Conservation (phyloP, 2,329 filamentous ascomycete genomes). For the Stemphylium beticola region DNA sequence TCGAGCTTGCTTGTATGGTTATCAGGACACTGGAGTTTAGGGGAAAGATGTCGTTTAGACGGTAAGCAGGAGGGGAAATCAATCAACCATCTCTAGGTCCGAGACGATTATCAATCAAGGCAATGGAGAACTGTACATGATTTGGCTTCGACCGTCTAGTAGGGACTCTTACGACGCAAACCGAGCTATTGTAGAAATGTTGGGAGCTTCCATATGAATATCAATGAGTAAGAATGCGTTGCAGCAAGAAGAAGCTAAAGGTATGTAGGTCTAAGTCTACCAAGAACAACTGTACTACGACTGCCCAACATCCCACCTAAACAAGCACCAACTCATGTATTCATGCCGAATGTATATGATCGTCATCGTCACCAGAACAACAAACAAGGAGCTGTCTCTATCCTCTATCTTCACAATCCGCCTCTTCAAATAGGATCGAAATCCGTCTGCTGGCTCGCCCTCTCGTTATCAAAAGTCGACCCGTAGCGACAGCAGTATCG, state of each 20-base stretch:
- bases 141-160: too few species aligned
- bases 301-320: not conserved
- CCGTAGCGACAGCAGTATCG: constrained; percentile 23
- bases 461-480: constrained; percentile 29
- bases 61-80: too few species aligned
- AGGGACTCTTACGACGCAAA: too few species aligned
- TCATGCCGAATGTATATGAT: not conserved
- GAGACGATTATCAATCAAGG: too few species aligned
- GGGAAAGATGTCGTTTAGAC: too few species aligned
- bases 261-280: not conserved
- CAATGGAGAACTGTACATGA: too few species aligned
- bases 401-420: too few species aligned
- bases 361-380: not conserved
- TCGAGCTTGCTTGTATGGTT: too few species aligned
- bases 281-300: not conserved
- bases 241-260: not conserved
- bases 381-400: not conserved
- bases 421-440: constrained; percentile 16
- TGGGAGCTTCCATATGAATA: not conserved
- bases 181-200: not conserved
- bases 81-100: too few species aligned
- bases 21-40: too few species aligned
- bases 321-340: constrained; percentile 1
- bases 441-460: constrained; percentile 29
- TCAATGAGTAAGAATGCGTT: not conserved